Conservation (phyloP, 2,329 filamentous ascomycete species). For the Pseudopithomyces chartarum region DNA sequence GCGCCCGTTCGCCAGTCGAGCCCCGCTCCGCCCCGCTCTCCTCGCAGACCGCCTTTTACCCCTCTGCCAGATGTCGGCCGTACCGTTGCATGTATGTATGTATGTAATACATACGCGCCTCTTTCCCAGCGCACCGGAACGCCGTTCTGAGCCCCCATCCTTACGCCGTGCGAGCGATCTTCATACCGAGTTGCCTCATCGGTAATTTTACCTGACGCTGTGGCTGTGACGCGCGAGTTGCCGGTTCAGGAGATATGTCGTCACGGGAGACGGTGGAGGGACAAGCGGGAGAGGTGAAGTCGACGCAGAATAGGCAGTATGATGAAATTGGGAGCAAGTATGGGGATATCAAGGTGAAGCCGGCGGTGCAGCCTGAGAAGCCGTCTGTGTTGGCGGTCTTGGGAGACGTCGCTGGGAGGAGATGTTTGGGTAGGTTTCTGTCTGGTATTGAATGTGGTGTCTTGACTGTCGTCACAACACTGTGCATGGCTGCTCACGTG, state of each 20-base stretch:
- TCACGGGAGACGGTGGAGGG: neutral
- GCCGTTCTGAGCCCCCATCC: neutral
- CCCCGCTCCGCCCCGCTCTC: too few relatives aligned
- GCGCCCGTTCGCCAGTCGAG: too few relatives aligned
- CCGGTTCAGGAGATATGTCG: neutral
- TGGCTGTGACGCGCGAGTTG: neutral
- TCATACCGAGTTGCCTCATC: too few relatives aligned
- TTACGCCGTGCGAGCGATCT: too few relatives aligned
- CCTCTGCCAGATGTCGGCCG: neutral
- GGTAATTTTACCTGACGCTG: neutral
- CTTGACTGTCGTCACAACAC: too few relatives aligned
- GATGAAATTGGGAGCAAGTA: constrained; percentile 35
- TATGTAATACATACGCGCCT: neutral
- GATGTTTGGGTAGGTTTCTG: constrained; percentile 31
- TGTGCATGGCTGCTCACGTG: neutral
- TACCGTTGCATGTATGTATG: too few relatives aligned
- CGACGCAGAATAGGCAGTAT: constrained; percentile 40
- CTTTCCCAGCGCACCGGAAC: constrained; percentile 1
- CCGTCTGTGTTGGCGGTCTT: constrained; percentile 26
- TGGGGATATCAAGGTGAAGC: constrained; percentile 27
- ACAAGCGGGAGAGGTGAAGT: neutral
- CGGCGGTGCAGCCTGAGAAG: constrained; percentile 26
- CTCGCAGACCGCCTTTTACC: neutral
- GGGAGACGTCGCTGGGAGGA: constrained; percentile 24
- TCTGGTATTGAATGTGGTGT: too few relatives aligned